phyloP scores from a whole-genome alignment of 805 yeast species.

The Yamadazyma takamatsuzukensis region DNA sequence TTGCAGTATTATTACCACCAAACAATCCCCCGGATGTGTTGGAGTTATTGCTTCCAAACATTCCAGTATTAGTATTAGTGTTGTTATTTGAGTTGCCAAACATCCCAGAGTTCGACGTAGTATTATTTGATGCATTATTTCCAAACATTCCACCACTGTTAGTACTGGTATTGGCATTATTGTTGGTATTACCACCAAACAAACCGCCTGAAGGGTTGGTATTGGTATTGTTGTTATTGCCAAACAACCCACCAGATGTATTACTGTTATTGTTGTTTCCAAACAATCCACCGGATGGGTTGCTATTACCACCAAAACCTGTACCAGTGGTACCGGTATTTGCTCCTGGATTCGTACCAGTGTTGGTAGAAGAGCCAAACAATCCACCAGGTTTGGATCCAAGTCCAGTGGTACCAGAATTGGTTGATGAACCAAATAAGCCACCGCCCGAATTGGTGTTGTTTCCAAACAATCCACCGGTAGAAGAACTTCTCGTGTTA shows the following conservation, averaged over 20 bases:
- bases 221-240: background rate
- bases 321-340: background rate
- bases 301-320: background rate
- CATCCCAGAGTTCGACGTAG: slow-evolving; percentile 8
- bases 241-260: slow-evolving; percentile 5
- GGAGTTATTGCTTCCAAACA: slow-evolving; percentile 17
- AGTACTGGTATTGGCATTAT: background rate
- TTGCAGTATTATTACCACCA: slow-evolving; percentile 11
- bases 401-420: background rate
- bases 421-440: background rate
- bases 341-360: background rate
- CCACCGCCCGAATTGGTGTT: background rate
- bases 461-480: slow-evolving; percentile 6
- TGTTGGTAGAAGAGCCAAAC: slow-evolving; percentile 1
- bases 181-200: slow-evolving; percentile 4
- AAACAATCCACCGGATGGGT: slow-evolving; percentile 11
- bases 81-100: slow-evolving; percentile 17
- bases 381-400: background rate
- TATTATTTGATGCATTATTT: slow-evolving; percentile 3
- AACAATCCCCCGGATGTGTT: slow-evolving; percentile 26
- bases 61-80: slow-evolving; percentile 18
- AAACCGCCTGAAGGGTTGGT: slow-evolving; percentile 1
- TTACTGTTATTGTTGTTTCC: slow-evolving; percentile 5
- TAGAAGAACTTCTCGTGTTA: background rate
- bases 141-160: slow-evolving; percentile 22